Evolutionary conservation across 495 filamentous ascomycete species (phyloP), one percentile per base, ranked within the genome.

Genomic region (Trichoderma gamsii): DNA sequence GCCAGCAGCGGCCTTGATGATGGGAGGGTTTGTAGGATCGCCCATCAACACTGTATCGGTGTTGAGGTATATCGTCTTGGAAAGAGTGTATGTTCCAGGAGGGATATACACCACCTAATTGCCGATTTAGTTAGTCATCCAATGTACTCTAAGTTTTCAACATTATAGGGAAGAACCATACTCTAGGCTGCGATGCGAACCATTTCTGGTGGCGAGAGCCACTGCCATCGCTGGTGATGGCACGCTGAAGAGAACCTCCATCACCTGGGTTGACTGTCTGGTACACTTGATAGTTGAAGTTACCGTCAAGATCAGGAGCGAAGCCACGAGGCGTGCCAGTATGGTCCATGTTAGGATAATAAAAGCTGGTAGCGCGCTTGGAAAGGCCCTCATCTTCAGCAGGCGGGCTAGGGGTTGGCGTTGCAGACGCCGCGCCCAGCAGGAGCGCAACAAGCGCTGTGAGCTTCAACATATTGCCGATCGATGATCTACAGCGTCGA

Each of bases 1-100:
- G 35, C 69, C 73, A 3, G 86, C 52, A 41, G 86, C 82, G 3
- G 88, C 88, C 72, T 86, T 86, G 63, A 92, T 77, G 3, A 82
- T 80, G 6, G 90, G 89, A 23, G 79, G 79, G 77, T 85, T 81
- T 66, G 88, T 90, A 0, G 89, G 84, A 68, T 92, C 88, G 16
- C 88, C 88, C 72, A 89, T 85, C 1, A 90, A 68, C 69, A 88
- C 83, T 6, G 88, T 90, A 51, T 85, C 83, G 41, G 83, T 76
- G 70, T 81, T 76, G 83, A 85, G 79, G 64, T 75, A 59, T 65
- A 90, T 87, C 0, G 86, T 82, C 13, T 79, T 67, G 16, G 79
- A 84, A 66, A 90, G 79, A n/a, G 81, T 69, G 71, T 90, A 90
- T 9, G 83, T 88, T 66, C 88, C 88, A 9, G 84, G 78, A 9